Percentiles rank a stretch among this genome's conserved stretches.
phyloP scores from a whole-genome alignment of 1,284 basidiomycete genomes.

The Coniophora puteana region DNA sequence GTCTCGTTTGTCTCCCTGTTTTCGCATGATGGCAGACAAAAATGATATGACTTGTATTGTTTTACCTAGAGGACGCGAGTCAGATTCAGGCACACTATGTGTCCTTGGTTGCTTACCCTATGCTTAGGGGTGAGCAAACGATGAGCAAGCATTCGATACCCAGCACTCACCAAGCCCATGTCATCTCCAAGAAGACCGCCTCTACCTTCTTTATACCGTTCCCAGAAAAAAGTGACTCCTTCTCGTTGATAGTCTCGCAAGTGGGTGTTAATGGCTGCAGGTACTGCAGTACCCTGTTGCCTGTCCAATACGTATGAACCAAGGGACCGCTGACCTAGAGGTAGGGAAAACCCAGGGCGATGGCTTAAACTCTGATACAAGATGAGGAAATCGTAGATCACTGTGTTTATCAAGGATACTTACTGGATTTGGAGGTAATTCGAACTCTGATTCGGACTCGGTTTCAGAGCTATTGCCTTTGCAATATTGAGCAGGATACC shows the following conservation, averaged over 20 bases:
- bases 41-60: conserved; percentile 89
- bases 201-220: conserved; percentile 53
- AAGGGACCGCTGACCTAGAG: conserved; percentile 35
- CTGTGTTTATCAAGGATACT: neutral
- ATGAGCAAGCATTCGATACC: neutral
- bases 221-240: conserved; percentile 74
- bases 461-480: conserved; percentile 30
- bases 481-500: neutral
- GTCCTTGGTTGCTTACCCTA: no score
- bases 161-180: conserved; percentile 73
- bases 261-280: conserved; percentile 73
- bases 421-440: conserved; percentile 23
- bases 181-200: conserved; percentile 86
- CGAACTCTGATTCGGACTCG: conserved; percentile 44
- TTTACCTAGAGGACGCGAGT: conserved; percentile 48
- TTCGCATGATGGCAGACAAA: conserved; percentile 82
- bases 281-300: conserved; percentile 49
- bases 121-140: neutral
- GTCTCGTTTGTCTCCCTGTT: conserved; percentile 63
- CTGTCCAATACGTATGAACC: conserved; percentile 47
- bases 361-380: conserved; percentile 22
- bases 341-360: conserved; percentile 52
- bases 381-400: conserved; percentile 2
- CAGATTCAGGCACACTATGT: no score
- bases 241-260: conserved; percentile 84